These are phyloP conservation scores for Boletus eberwhitei DNA, from an alignment of 768 basidiomycete species.

Conservation along the genomic window DNA sequence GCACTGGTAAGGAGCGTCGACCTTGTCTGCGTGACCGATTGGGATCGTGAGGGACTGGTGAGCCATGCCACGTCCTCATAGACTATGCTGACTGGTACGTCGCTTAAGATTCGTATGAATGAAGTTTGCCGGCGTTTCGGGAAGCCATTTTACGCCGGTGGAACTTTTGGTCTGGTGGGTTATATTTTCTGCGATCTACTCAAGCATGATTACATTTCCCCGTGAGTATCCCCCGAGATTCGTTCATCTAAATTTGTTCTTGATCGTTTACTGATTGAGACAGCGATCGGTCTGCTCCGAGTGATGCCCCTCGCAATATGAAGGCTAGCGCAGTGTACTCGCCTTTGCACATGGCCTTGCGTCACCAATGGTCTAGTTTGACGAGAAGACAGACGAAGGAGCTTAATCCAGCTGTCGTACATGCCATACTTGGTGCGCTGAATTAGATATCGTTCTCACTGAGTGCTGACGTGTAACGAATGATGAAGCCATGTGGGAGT, in stretches of 20 bases:
- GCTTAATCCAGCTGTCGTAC: constrained; percentile 71
- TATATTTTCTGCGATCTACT: constrained; percentile 95
- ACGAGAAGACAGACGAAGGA: constrained; percentile 78
- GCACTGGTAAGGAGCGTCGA: constrained; percentile 65
- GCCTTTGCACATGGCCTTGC: constrained; percentile 58
- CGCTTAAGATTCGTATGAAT: constrained; percentile 68
- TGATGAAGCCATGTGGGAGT: constrained; percentile 76
- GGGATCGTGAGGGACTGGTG: constrained; percentile 67
- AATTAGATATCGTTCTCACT: not conserved
- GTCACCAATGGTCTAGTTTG: constrained; percentile 65
- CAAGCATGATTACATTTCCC: constrained; percentile 78
- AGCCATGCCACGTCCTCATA: constrained; percentile 29
- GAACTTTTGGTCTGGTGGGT: constrained; percentile 84
- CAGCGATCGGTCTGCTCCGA: constrained; percentile 63
- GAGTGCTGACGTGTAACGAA: constrained; percentile 12
- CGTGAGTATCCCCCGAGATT: constrained; percentile 51
- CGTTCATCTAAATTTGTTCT: constrained; percentile 4
- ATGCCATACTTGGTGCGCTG: constrained; percentile 65
- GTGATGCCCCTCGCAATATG: constrained; percentile 56
- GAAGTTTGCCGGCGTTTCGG: constrained; percentile 67
- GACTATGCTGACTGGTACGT: constrained; percentile 4
- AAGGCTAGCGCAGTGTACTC: constrained; percentile 64
- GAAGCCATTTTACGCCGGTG: constrained; percentile 89
- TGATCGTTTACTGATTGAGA: constrained; percentile 2
- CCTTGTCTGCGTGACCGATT: constrained; percentile 85